Base-by-base conservation (phyloP, 2,329 filamentous ascomycete genomes). In the Magnaporthiopsis rhizophila region DNA sequence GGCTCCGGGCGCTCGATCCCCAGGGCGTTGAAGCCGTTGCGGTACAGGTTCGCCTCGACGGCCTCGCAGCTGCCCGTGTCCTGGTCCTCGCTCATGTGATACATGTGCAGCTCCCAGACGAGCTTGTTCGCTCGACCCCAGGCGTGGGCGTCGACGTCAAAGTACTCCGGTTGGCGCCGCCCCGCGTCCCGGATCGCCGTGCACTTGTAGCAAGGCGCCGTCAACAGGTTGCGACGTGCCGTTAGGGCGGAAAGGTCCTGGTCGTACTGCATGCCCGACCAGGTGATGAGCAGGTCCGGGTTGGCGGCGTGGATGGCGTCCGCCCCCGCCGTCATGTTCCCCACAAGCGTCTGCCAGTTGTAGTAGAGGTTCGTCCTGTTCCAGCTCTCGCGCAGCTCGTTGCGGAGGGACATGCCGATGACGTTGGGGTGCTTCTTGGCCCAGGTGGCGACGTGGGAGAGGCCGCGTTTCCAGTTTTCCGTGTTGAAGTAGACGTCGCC, bases 401-500 rank as follows among this genome's bases (percentile, higher is more conserved):
- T 79, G 50, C 76, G 74, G 5, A 79, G 71, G 8, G 75, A 75
- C 70, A 77, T 76, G 32, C 74, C 76, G 0, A 75, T 75, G n/a
- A 78, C 68, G 65, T 74, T 76, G 6, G 74, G 72, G 69, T 79
- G 78, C 15, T 69, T 67, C 57, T 74, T 70, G 12, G 77, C 76
- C 76, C 80, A 80, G 24, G 73, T 67, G 65, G 69, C 79, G 71
- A 87, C 84, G 69, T 80, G 84, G 1, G 75, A 73, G 45, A 84
- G 76, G 2, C 83, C 84, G 26, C 84, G 78, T 57, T 77, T 77
- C 85, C 84, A 87, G 30, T 82, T 81, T 1, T 73, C 71, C 0
- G 80, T 76, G 66, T 82, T 72, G 70, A 87, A 87, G 68, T 81
- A 75, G 8, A 78, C 75, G 70, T 86, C 83, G 58, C 81, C 80